Evolutionary conservation across 805 yeast genomes (phyloP).

Genomic region (Saturnispora sanitii): DNA sequence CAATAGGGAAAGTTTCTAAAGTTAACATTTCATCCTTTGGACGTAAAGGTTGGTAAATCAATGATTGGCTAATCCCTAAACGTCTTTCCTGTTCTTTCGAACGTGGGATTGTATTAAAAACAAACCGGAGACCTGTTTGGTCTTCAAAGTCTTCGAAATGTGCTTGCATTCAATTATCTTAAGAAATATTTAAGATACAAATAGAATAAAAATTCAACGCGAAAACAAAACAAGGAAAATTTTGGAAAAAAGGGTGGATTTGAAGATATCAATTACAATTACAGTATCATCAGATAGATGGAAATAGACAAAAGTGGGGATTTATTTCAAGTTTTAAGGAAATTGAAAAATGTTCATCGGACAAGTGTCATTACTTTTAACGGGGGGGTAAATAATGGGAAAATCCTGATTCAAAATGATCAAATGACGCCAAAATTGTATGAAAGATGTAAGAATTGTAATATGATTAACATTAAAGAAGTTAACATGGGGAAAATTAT

Average conservation of each 20-base stretch:
- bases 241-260: neutral
- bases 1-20: constrained; percentile 33
- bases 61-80: constrained; percentile 45
- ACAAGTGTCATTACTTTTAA: no score
- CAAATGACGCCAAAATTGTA: constrained; percentile 5
- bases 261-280: no score
- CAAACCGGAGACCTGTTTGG: constrained; percentile 59
- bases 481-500: neutral
- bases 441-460: neutral
- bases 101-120: constrained; percentile 60
- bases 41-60: constrained; percentile 51
- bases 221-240: neutral
- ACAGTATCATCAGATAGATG: no score
- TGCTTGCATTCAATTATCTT: no score
- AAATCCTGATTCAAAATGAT: no score
- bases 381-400: no score
- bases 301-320: no score
- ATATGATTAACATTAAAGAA: neutral
- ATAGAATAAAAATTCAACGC: neutral
- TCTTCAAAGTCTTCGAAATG: constrained; percentile 53
- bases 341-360: no score
- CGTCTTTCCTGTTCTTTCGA: constrained; percentile 44
- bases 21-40: constrained; percentile 31
- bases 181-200: no score
- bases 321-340: no score